A percentile compares a stretch with the other conserved stretches of the same genome.
phyloP scores from a whole-genome alignment of 225 moss, liverwort and hornwort species.

The Marchantia polymorpha region DNA sequence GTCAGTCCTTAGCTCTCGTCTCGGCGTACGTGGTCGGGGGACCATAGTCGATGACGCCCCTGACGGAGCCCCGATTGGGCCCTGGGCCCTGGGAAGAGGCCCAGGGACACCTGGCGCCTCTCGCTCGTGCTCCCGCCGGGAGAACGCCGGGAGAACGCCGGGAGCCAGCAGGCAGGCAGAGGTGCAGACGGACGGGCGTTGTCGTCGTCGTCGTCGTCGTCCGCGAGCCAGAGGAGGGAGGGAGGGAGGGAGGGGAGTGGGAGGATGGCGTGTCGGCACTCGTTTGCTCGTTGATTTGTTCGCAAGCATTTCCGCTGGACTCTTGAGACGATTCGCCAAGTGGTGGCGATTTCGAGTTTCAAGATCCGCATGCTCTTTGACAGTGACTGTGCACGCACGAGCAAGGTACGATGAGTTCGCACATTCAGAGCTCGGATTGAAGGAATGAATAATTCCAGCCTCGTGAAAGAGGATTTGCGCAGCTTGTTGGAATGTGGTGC shows the following conservation, averaged over 20 bases:
- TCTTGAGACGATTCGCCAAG: neutral
- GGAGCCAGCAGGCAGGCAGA: neutral
- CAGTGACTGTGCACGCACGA: neutral
- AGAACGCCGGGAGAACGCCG: neutral
- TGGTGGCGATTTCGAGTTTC: neutral
- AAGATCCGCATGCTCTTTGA: neutral
- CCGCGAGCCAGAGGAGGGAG: neutral
- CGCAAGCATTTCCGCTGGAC: neutral
- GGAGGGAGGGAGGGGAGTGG: neutral
- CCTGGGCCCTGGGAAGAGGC: too few species aligned
- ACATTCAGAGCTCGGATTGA: neutral
- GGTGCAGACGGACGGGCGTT: neutral
- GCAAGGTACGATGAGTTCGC: neutral
- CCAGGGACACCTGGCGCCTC: too few species aligned
- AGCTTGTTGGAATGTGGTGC: neutral
- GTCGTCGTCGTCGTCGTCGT: neutral
- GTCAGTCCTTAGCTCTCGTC: too few species aligned
- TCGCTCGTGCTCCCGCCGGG: too few species aligned
- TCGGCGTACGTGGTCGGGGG: too few species aligned
- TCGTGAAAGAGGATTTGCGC: neutral
- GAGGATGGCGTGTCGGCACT: neutral
- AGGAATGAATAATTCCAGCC: neutral
- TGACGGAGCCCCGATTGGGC: too few species aligned
- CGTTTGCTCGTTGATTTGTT: neutral
- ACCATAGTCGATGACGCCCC: too few species aligned